Base-by-base conservation (phyloP, 2,329 filamentous ascomycete species). In the Neonectria magnoliae region DNA sequence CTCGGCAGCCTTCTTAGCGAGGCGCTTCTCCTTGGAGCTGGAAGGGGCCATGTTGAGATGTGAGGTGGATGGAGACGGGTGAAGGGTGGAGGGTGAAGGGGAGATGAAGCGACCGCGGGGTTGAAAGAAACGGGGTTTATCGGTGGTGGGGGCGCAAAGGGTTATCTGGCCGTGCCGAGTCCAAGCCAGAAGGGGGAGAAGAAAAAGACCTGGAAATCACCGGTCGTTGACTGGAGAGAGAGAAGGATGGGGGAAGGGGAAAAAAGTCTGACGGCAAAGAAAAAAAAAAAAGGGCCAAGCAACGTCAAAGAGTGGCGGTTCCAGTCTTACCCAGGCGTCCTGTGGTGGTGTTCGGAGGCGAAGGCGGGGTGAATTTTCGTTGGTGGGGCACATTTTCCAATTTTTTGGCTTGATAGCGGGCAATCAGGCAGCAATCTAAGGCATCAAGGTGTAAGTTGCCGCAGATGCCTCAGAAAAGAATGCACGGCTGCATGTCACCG, bases 1-100 rank as follows among this genome's bases (percentile, higher is more conserved):
- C 54, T 92, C 84, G 76, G 87, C 88, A 71, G 87, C 88, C 84
- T 89, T 90, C 85, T 91, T 91, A 64, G 89, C 89, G 70, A 91
- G 85, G 80, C 90, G 85, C 84, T 91, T 91, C 74, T 90, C 88
- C 81, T 92, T 92, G 77, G 89, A 89, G 68, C 88, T 83, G 67
- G 89, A 91, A 77, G 90, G 85, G 66, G 78, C 72, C 88, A 91
- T 91, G 48, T 78, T 88, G 82, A 69, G 70, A 73, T 69, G 68
- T 58, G 68, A 67, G 61, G 54, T 60, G 55, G 65, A 57, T 56
- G 55, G 22, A 31, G 47, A 50, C 55, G 20, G 53, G 16, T 44
- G 50, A 55, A 50, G 47, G 60, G 59, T 64, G 60, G 68, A 36
- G 51, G 63, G 50, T 53, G 62, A 64, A 55, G 38, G 38, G 38